Evolutionary conservation across 495 filamentous ascomycete species (phyloP), one percentile per base, ranked within the genome.

Genomic region (Daldinia concentrica): DNA sequence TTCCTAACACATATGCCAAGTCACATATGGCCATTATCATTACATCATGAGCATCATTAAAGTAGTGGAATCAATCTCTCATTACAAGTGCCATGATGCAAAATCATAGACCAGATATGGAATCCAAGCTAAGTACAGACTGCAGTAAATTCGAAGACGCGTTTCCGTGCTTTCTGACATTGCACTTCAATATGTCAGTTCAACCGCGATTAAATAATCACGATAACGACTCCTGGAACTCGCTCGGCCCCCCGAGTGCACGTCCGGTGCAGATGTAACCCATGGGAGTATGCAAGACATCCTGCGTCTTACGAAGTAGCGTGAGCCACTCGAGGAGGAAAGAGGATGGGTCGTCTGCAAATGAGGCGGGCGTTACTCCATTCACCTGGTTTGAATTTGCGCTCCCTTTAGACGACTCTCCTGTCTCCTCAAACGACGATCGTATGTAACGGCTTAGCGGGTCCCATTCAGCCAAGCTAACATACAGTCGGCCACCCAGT

Each of bases 401-500:
- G n/a, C 17, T 57, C n/a, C 30, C 30, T 36, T 1, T 11, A 11
- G 30, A 19, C 29, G 30, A 17, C 54, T 36, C 19, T 3, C 34
- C 54, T 3, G 52, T 29, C 34, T 58, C 50, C 19, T 63, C 51
- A 1, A 27, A 58, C 6, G 60, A 26, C 37, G 41, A 22, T 39
- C 27, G 50, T 34, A 69, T 34, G 34, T 50, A 55, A n/a, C 30
- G 4, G 22, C 8, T 57, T 12, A 69, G 57, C n/a, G 32, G 19
- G 11, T 34, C 61, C 48, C 71, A 78, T 52, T 87, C 84, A 0
- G 73, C 54, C 29, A 74, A 84, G 3, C 83, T 75, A 62, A 89
- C 84, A 63, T 90, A 90, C 0, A 90, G 75, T 1, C 86, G 78
- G 1, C 87, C 87, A 5, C 83, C 78, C 29, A 89, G 80, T 15